Percentiles rank a stretch among this genome's conserved stretches.
phyloP scores from a whole-genome alignment of 306 rosid genomes.

The Lathyrus tuberosus region DNA sequence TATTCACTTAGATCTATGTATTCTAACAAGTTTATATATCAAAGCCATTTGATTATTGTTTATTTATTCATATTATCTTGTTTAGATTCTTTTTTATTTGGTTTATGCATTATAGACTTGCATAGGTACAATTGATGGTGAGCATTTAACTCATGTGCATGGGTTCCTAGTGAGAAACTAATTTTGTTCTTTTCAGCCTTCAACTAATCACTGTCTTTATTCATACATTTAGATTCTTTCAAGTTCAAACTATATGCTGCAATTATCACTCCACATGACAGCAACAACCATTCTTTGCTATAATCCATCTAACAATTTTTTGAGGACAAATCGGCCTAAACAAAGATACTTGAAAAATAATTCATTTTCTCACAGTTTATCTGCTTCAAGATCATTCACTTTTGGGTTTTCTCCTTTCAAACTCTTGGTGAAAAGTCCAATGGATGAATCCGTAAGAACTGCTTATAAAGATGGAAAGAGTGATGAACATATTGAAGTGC shows the following conservation, averaged over 20 bases:
- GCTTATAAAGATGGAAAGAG: conserved; percentile 39
- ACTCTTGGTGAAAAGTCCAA: conserved; percentile 32
- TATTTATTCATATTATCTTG: not conserved
- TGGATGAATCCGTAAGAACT: conserved; percentile 36
- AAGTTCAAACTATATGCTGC: conserved; percentile 13
- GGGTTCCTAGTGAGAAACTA: not conserved
- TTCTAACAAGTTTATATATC: not conserved
- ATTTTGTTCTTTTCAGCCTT: not conserved
- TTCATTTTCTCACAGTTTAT: conserved; percentile 15
- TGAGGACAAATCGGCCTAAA: not conserved
- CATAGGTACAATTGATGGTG: not conserved
- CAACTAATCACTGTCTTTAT: not conserved
- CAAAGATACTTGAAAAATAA: conserved; percentile 37
- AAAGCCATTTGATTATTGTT: not conserved
- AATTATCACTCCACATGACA: conserved; percentile 10
- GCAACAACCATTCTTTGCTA: conserved; percentile 12
- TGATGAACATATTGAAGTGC: conserved; percentile 48
- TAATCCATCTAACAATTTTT: conserved; percentile 32
- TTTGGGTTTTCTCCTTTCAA: conserved; percentile 34
- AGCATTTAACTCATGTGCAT: not conserved
- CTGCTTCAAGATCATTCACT: conserved; percentile 39
- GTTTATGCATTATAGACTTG: not conserved
- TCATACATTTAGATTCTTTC: conserved; percentile 7
- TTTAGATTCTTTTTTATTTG: not conserved
- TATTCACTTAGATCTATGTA: not conserved